Conservation (phyloP, 306 rosid genomes). For the Malus orientalis region DNA sequence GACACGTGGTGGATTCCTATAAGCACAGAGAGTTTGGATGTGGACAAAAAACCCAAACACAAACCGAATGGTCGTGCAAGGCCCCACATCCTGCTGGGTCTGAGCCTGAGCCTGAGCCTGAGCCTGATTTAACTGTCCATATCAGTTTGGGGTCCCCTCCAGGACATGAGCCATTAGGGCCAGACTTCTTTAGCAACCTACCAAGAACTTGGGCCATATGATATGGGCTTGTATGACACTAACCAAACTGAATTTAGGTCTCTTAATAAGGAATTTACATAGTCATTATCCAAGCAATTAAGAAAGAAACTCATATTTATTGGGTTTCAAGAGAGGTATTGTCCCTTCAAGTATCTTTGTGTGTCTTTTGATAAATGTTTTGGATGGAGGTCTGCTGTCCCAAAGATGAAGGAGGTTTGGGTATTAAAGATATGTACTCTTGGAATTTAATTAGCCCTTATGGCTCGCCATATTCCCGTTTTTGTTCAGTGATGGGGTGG, state of each 20-base stretch:
- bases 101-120: too few relatives aligned
- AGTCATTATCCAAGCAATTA: not conserved
- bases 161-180: too few relatives aligned
- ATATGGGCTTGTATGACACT: not conserved
- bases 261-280: not conserved
- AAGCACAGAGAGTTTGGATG: conserved; percentile 4
- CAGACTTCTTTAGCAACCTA: not conserved
- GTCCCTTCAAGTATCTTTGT: not conserved
- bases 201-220: not conserved
- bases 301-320: not conserved
- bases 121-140: not conserved
- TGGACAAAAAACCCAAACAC: not conserved
- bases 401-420: too few relatives aligned
- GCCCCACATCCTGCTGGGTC: not conserved
- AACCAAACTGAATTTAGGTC: not conserved
- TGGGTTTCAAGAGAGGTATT: not conserved
- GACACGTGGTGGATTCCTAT: conserved; percentile 32
- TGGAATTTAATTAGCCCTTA: too few relatives aligned
- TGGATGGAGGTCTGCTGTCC: too few relatives aligned
- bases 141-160: not conserved
- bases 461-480: too few relatives aligned
- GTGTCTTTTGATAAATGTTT: not conserved
- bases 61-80: conserved; percentile 11
- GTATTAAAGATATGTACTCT: too few relatives aligned
- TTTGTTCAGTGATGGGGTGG: too few relatives aligned